These are phyloP conservation scores for Gastrolobium bilobum DNA, from an alignment of 306 rosid genomes.

Conservation along the genomic window DNA sequence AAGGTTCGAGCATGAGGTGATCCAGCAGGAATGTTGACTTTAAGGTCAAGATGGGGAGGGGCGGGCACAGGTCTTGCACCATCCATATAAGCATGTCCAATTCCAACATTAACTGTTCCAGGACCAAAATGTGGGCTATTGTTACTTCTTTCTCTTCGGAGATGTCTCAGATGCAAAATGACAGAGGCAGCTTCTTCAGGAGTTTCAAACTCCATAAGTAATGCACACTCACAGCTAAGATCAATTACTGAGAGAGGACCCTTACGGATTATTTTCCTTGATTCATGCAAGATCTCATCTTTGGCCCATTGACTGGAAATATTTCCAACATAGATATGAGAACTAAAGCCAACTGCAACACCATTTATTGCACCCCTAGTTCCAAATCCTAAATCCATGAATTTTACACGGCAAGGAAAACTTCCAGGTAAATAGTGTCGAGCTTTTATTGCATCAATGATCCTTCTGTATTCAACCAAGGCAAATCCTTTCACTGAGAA, in stretches of 20 bases:
- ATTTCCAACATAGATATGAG: conserved; percentile 79
- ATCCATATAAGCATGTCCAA: conserved; percentile 64
- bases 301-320: conserved; percentile 84
- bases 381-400: conserved; percentile 93
- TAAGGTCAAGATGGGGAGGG: conserved; percentile 63
- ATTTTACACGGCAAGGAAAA: conserved; percentile 82
- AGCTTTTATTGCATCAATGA: conserved; percentile 83
- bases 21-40: conserved; percentile 63
- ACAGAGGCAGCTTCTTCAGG: conserved; percentile 91
- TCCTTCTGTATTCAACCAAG: conserved; percentile 84
- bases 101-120: conserved; percentile 58
- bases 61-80: conserved; percentile 65
- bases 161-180: conserved; percentile 85
- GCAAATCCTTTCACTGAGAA: conserved; percentile 83
- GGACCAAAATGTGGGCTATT: conserved; percentile 63
- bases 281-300: conserved; percentile 91
- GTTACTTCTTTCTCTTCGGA: conserved; percentile 75
- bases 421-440: conserved; percentile 74
- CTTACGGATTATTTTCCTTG: conserved; percentile 75
- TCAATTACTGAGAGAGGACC: conserved; percentile 77
- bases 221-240: conserved; percentile 82
- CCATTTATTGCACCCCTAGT: conserved; percentile 85
- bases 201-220: conserved; percentile 89
- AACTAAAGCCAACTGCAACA: conserved; percentile 87
- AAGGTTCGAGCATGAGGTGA: conserved; percentile 69